Conservation (phyloP, 176 grass and related monocot genomes). For the Ampelocalamus luodianensis region DNA sequence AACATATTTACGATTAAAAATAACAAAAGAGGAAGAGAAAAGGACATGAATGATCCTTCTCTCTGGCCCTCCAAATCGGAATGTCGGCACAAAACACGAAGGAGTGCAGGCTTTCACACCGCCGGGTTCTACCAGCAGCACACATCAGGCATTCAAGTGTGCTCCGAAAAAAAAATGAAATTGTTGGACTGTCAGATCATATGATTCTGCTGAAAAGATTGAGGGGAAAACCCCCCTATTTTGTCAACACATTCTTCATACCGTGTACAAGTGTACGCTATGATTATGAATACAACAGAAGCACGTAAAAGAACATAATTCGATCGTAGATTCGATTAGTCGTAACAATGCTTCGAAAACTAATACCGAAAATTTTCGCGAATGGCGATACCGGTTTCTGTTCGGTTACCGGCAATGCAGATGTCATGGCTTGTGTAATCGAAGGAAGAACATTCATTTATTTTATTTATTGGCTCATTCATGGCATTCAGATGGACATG, state of each 20-base stretch:
- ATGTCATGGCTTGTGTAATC: not conserved
- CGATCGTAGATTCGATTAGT: not conserved
- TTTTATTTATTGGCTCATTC: not conserved
- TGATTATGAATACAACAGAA: not conserved
- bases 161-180: not conserved
- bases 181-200: constrained; percentile 22
- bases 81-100: constrained; percentile 35
- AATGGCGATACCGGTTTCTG: not conserved
- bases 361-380: not conserved
- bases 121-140: not conserved
- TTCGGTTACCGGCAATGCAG: not conserved
- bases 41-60: not conserved
- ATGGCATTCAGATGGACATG: not conserved
- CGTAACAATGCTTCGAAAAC: not conserved
- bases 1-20: not conserved
- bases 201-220: constrained; percentile 4
- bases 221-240: not conserved
- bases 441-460: not conserved
- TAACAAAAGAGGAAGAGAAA: not conserved
- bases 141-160: not conserved
- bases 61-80: constrained; percentile 44
- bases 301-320: not conserved
- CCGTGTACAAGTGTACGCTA: not conserved
- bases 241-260: not conserved
- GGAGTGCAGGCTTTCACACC: constrained; percentile 17